Evolutionary conservation across 306 rosid genomes (phyloP).

Genomic region (Luffa acutangula): DNA sequence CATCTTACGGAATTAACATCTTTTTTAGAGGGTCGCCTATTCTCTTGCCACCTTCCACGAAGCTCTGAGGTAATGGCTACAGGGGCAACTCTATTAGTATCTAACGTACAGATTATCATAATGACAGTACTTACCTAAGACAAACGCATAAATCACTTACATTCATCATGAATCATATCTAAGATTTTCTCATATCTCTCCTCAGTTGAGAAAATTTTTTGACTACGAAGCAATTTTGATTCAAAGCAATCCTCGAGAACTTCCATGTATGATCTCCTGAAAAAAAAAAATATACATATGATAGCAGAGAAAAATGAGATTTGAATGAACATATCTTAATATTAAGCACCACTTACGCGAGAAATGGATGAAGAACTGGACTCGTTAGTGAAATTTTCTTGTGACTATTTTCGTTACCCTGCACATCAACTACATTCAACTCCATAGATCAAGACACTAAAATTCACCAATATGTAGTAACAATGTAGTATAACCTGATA

Average conservation of each 20-base stretch:
- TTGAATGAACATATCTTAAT: constrained; percentile 12
- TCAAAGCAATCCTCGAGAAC: constrained; percentile 67
- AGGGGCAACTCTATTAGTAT: constrained; percentile 12
- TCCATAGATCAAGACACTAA: not conserved
- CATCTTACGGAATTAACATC: constrained; percentile 65
- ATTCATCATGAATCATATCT: constrained; percentile 75
- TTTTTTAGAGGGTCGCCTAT: constrained; percentile 52
- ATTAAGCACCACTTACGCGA: constrained; percentile 43
- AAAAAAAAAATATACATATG: constrained; percentile 4
- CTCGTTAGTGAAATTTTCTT: constrained; percentile 69
- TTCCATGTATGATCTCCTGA: constrained; percentile 67
- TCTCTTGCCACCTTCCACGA: constrained; percentile 78
- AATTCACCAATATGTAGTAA: not conserved
- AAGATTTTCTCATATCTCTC: constrained; percentile 75
- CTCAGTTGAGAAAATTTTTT: constrained; percentile 58
- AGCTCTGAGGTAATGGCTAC: constrained; percentile 83
- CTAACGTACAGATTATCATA: not conserved
- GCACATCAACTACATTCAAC: constrained; percentile 16
- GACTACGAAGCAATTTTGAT: constrained; percentile 50
- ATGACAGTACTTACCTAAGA: not conserved
- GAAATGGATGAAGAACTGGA: constrained; percentile 62
- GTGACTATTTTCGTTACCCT: constrained; percentile 85
- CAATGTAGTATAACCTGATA: constrained; percentile 44
- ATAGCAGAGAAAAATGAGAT: constrained; percentile 16
- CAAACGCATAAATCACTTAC: constrained; percentile 23